Base-by-base conservation (phyloP, 2,329 filamentous ascomycete species). In the Simplicillium aogashimaense region DNA sequence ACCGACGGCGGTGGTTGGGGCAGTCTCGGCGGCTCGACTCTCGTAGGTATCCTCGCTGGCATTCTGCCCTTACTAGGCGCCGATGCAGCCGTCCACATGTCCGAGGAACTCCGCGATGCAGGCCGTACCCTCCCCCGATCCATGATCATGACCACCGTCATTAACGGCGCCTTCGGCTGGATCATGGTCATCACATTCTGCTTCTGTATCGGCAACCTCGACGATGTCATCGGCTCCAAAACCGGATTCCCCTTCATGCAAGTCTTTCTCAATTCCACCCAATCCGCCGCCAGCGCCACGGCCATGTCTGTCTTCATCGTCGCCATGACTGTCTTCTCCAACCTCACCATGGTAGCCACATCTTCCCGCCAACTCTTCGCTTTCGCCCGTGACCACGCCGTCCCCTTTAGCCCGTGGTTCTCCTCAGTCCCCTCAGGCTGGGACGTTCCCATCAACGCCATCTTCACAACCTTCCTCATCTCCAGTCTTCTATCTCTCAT, bases 401-500 rank as follows among this genome's bases (percentile, higher is more conserved):
- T 50, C 12, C 48, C 46, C 7, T 50, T 47, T 13, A 39, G 37
- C 29, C 37, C 37, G 1, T 43, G 41, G 41, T 36, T 43, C 13
- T 18, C 41, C 29, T 36, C 16, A 15, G 41, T 42, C 45, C 49
- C 18, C 35, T 43, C 43, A 36, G 40, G 43, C 43, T 47, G 15
- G 46, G 47, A 41, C 16, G 36, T 45, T 14, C 38, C 39, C 32
- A 41, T 45, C 35, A 45, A 43, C 33, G 17, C 39, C 29, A 43
- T 45, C 13, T 9, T 45, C 9, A 43, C 38, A 11, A 70, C 66
- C 13, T 71, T 65, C 33, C 56, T 60, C 4, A 61, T 64, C 20
- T 69, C 69, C 1, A 50, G 56, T 9, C 51, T 69, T 8, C 55
- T 72, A 7, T 63, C 63, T 0, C 55, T 72, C 40, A 72, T 74